Base-by-base conservation (phyloP, 768 basidiomycete species). In the Suillus subaureus region DNA sequence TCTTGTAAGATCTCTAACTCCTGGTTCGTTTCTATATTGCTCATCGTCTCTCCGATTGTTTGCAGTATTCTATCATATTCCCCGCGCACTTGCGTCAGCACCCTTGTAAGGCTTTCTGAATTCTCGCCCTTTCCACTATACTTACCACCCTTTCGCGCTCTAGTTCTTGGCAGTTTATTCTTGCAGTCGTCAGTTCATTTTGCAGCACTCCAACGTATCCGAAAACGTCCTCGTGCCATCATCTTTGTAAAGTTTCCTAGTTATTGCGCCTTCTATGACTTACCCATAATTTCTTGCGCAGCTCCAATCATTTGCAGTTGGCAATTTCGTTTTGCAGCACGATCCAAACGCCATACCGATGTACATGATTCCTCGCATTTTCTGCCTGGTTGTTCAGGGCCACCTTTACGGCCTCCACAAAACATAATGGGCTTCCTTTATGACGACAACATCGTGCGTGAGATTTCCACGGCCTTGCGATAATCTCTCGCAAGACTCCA, bases 101-200 rank as follows among this genome's bases (percentile, higher is more conserved):
- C 31, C 54, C 6, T 35, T 55, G 54, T 55, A n/a, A 51, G 21
- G 54, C 31, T 55, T 33, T n/a, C 21, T 13, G 21, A 55, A 33
- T 37, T 55, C 31, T 35, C n/a, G 6, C 35, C n/a, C n/a, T 33
- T 55, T n/a, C 12, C 33, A 35, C 6, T 3, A 28, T 69, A 61
- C 70, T 70, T 61, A 67, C 67, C 57, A 61, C 61, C 47, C 64
- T 60, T 68, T 23, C 68, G 49, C 65, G 63, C 26, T 67, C 60
- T 2, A 54, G 45, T 23, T 11, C 70, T 62, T 35, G 21, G 12
- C 21, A 55, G 54, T 55, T 54, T n/a, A 35, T 35, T n/a, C 33
- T 55, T 35, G 54, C 54, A 55, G 54, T 35, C 54, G 54, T 55
- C 54, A 35, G 33, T 35, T 55, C 31, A 55, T 55, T 33, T 55